These are phyloP conservation scores for Candida fluviatilis DNA, from an alignment of 805 yeast genomes.

Conservation along the genomic window DNA sequence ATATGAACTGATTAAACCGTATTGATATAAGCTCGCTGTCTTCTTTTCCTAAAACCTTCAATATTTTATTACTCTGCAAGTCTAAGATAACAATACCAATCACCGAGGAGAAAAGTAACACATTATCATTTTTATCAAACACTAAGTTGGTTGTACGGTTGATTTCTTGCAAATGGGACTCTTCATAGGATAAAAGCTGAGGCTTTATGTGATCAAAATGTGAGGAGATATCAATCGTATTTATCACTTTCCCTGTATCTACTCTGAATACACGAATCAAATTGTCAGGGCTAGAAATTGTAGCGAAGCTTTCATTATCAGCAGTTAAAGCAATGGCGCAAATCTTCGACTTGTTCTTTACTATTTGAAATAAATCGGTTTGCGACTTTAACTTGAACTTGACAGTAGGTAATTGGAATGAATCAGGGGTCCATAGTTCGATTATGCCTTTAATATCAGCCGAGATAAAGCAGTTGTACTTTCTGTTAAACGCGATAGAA, in stretches of 20 bases:
- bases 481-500: slow-evolving; percentile 10
- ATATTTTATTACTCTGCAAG: slow-evolving; percentile 6
- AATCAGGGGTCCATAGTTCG: slow-evolving; percentile 17
- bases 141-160: background rate
- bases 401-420: slow-evolving; percentile 8
- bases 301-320: slow-evolving; percentile 23
- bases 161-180: background rate
- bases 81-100: slow-evolving; percentile 11
- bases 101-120: slow-evolving; percentile 9
- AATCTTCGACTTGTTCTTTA: slow-evolving; percentile 24
- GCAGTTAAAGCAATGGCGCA: slow-evolving; percentile 17
- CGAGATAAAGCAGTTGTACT: slow-evolving; percentile 16
- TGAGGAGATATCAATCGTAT: slow-evolving; percentile 3
- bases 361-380: slow-evolving; percentile 33
- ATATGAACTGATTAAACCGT: slow-evolving; percentile 8
- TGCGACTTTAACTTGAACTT: slow-evolving; percentile 32
- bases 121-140: slow-evolving; percentile 7
- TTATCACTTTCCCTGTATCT: slow-evolving; percentile 24
- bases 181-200: background rate
- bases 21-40: slow-evolving; percentile 8
- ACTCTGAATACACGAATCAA: slow-evolving; percentile 27
- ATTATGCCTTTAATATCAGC: slow-evolving; percentile 17
- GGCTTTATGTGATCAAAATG: background rate
- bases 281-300: slow-evolving; percentile 26
- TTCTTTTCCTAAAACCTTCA: slow-evolving; percentile 9